Conservation (phyloP, 306 rosid species). For the Comarum palustre region DNA sequence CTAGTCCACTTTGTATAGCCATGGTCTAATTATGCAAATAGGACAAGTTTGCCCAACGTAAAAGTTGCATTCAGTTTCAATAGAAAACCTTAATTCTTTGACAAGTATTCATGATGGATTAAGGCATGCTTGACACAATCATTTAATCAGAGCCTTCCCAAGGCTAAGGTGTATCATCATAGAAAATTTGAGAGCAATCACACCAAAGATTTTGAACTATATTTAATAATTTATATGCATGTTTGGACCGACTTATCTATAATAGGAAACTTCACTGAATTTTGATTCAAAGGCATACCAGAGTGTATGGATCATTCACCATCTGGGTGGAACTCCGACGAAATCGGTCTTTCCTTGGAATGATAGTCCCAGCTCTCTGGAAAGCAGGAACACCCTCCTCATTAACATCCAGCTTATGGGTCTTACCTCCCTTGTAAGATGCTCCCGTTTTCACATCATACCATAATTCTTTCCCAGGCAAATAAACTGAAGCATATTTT, state of each 20-base stretch:
- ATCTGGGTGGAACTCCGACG: constrained; percentile 95
- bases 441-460: constrained; percentile 73
- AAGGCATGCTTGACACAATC: background rate
- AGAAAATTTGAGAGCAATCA: background rate
- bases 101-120: background rate
- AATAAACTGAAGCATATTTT: constrained; percentile 69
- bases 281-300: constrained; percentile 54
- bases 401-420: constrained; percentile 62
- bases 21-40: background rate
- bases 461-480: constrained; percentile 91
- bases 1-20: background rate
- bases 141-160: background rate
- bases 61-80: background rate
- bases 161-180: background rate
- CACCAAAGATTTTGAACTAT: background rate
- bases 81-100: background rate
- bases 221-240: background rate
- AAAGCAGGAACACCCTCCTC: constrained; percentile 87
- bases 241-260: background rate
- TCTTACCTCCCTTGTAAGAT: constrained; percentile 66
- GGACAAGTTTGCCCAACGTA: background rate
- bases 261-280: background rate
- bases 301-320: constrained; percentile 85
- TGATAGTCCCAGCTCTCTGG: constrained; percentile 85
- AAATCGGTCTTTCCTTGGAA: constrained; percentile 83